Conservation (phyloP, 345 rosid species). For the Cardiospermum halicacabum region DNA sequence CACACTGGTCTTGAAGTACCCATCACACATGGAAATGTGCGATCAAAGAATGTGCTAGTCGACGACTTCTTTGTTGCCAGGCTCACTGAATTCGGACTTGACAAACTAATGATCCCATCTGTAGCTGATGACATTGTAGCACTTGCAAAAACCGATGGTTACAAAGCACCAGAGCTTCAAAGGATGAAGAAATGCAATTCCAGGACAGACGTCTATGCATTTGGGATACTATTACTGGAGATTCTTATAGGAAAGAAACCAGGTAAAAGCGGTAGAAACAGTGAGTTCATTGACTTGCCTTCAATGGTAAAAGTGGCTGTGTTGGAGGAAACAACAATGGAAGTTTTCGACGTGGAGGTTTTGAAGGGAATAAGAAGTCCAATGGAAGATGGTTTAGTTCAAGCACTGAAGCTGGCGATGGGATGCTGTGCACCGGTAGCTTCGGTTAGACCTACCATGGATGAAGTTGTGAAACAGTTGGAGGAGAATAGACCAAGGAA, state of each 20-base stretch:
- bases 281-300: slow-evolving; percentile 70
- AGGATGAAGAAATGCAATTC: slow-evolving; percentile 93
- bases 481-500: slow-evolving; percentile 97
- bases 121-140: slow-evolving; percentile 93
- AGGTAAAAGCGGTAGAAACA: slow-evolving; percentile 60
- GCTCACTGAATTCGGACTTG: slow-evolving; percentile 87
- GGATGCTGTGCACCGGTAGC: slow-evolving; percentile 98
- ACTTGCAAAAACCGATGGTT: slow-evolving; percentile 77
- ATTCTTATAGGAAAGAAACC: slow-evolving; percentile 91
- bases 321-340: slow-evolving; percentile 94
- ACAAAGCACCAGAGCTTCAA: slow-evolving; percentile 95
- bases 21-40: slow-evolving; percentile 79
- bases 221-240: slow-evolving; percentile 86
- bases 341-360: slow-evolving; percentile 81
- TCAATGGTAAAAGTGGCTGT: slow-evolving; percentile 90
- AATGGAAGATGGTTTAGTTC: slow-evolving; percentile 95
- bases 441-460: slow-evolving; percentile 87
- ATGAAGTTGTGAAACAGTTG: slow-evolving; percentile 91
- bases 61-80: slow-evolving; percentile 83
- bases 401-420: slow-evolving; percentile 96
- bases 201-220: slow-evolving; percentile 90
- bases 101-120: slow-evolving; percentile 84
- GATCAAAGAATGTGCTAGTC: slow-evolving; percentile 88
- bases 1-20: slow-evolving; percentile 76
- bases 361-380: slow-evolving; percentile 86